These are phyloP conservation scores for Royoungia palumana DNA, from an alignment of 768 basidiomycete genomes.

Conservation along the genomic window DNA sequence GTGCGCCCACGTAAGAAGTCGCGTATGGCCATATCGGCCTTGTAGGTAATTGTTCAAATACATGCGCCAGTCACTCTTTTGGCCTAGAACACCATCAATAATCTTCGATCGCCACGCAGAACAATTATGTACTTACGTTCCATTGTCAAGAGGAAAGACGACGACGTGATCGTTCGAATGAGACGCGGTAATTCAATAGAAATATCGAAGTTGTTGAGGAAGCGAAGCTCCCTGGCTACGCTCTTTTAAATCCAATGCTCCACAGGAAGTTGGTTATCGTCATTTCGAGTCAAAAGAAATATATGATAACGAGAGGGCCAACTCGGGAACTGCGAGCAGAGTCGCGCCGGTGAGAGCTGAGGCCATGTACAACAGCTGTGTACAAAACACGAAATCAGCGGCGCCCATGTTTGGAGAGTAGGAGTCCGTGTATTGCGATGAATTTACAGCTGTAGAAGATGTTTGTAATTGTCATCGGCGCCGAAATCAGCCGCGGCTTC, in stretches of 20 bases:
- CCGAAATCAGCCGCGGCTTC: slow-evolving; percentile 16
- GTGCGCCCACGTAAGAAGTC: slow-evolving; percentile 21
- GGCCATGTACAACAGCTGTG: slow-evolving; percentile 20
- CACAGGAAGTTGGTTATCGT: slow-evolving; percentile 24
- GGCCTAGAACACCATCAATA: slow-evolving; percentile 14
- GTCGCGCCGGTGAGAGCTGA: slow-evolving; percentile 6
- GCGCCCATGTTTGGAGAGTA: slow-evolving; percentile 18
- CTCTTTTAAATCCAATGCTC: slow-evolving; percentile 22
- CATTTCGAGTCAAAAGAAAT: slow-evolving; percentile 23
- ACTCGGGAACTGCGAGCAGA: not conserved
- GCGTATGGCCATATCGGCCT: slow-evolving; percentile 30
- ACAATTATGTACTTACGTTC: slow-evolving; percentile 11
- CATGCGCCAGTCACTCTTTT: slow-evolving; percentile 27
- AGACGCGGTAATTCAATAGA: not conserved
- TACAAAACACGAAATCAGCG: slow-evolving; percentile 2
- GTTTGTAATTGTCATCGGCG: slow-evolving; percentile 20
- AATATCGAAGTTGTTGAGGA: slow-evolving; percentile 9
- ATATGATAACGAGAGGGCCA: slow-evolving; percentile 21
- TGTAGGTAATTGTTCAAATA: slow-evolving; percentile 31
- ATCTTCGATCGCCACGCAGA: not conserved
- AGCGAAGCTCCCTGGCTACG: not conserved
- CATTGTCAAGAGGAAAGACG: slow-evolving; percentile 9
- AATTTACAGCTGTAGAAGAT: slow-evolving; percentile 15
- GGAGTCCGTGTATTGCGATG: slow-evolving; percentile 3
- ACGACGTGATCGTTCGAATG: slow-evolving; percentile 1